phyloP scores from a whole-genome alignment of 192 early-diverging fungal species.

The Coemansia sp. region DNA sequence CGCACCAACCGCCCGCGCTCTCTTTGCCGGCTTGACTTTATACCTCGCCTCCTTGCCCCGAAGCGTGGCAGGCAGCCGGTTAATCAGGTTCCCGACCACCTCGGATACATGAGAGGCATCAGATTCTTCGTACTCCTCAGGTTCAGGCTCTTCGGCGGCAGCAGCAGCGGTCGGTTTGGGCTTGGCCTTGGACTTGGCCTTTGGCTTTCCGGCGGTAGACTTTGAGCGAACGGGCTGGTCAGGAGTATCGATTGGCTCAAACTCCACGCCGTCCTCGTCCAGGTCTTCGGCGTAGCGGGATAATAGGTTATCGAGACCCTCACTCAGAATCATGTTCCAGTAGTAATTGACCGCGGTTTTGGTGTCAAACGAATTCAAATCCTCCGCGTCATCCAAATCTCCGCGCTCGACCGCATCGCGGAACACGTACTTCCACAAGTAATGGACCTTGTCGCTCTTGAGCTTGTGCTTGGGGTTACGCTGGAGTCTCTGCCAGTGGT shows the following conservation, averaged over 20 bases:
- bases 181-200: no score
- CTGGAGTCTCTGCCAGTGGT: constrained; percentile 18
- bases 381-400: constrained; percentile 17
- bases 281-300: constrained; percentile 26
- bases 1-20: neutral
- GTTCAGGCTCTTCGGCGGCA: no score
- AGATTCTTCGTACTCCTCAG: neutral
- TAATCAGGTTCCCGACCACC: neutral
- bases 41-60: constrained; percentile 8
- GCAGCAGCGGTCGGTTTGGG: neutral
- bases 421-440: constrained; percentile 35
- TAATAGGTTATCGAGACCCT: constrained; percentile 17
- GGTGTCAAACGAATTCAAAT: constrained; percentile 27
- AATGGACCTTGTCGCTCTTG: constrained; percentile 1
- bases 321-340: constrained; percentile 8
- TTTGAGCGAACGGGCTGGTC: neutral
- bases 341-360: constrained; percentile 21
- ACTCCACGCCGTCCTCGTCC: neutral
- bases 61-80: constrained; percentile 39
- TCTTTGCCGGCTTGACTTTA: neutral
- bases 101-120: neutral
- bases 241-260: neutral
- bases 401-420: constrained; percentile 34
- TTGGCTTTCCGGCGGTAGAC: neutral
- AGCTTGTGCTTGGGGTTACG: neutral